Conservation (phyloP, 768 basidiomycete genomes). For the Lanmaoa rubissima region DNA sequence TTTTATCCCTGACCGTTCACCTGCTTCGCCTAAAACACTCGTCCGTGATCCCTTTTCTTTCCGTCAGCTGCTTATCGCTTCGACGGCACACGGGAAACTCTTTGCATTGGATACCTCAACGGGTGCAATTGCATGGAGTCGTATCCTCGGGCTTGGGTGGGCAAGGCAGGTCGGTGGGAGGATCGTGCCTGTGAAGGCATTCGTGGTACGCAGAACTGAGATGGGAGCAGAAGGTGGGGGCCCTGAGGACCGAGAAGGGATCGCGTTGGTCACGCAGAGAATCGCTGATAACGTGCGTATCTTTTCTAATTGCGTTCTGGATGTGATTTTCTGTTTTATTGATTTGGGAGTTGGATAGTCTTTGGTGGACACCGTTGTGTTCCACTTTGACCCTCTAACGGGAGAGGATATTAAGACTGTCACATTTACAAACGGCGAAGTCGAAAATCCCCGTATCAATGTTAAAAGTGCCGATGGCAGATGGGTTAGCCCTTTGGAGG, state of each 20-base stretch:
- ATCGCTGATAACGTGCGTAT: slow-evolving; percentile 57
- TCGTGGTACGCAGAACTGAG: slow-evolving; percentile 37
- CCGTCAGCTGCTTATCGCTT: slow-evolving; percentile 75
- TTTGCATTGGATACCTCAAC: slow-evolving; percentile 80
- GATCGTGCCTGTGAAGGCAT: slow-evolving; percentile 61
- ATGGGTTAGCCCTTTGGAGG: slow-evolving; percentile 47
- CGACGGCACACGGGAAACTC: slow-evolving; percentile 69
- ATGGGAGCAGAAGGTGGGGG: slow-evolving; percentile 24
- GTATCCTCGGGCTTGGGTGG: slow-evolving; percentile 72
- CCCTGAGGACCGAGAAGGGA: slow-evolving; percentile 40
- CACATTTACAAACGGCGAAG: slow-evolving; percentile 13
- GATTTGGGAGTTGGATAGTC: slow-evolving; percentile 37
- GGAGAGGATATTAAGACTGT: slow-evolving; percentile 53
- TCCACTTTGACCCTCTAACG: slow-evolving; percentile 76
- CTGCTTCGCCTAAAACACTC: slow-evolving; percentile 38
- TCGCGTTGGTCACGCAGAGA: slow-evolving; percentile 62
- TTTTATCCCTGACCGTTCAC: slow-evolving; percentile 18
- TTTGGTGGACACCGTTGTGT: slow-evolving; percentile 68
- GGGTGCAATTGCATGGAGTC: slow-evolving; percentile 79
- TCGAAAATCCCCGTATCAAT: neutral
- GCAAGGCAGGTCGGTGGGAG: slow-evolving; percentile 54
- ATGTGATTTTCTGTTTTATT: slow-evolving; percentile 1
- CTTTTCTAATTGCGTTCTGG: neutral
- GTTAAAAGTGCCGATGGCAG: slow-evolving; percentile 7
- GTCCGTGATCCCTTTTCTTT: slow-evolving; percentile 83